Evolutionary conservation across 768 basidiomycete genomes (phyloP), one percentile per base, ranked within the genome.

Genomic region (Naganishia onofrii): DNA sequence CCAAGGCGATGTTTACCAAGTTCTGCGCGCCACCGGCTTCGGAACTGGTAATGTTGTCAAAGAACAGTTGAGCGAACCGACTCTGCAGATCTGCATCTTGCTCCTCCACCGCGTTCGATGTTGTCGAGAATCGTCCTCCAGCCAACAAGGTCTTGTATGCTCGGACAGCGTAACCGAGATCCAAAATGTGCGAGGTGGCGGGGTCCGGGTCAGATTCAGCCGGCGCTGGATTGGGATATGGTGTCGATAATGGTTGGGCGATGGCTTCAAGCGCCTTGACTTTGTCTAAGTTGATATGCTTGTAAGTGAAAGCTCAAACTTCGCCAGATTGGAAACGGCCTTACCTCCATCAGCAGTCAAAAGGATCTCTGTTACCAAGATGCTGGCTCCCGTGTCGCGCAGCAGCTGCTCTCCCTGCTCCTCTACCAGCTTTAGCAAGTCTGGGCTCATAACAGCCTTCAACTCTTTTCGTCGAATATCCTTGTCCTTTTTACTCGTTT

Each of bases 141-240:
- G 94, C 92, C 0, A 96, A 84, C 7, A 96, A 86, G 7, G 87
- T 88, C 79, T 96, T 96, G 85, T 92, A 94, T 58, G 93, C 77
- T 48, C 93, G 85, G 3, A 90, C 89, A 0, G 89, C 86, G 74
- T 92, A 91, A 0, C 92, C 87, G 15, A 93, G 84, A 76, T 94
- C 89, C 69, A 94, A 89, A 19, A 86, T 85, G 80, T 93, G 91
- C 0, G 85, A 84, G 13, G 77, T 78, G 13, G 82, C 70, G 0
- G 83, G 68, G 63, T 87, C 86, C 6, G 83, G 75, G 26, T 73
- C 73, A 5, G 67, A 42, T 5, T 63, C 69, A 55, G 67, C 52
- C 1, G 77, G 70, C 21, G 75, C 67, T 0, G 88, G 87, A 77
- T 89, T 88, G 6, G 87, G 82, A 72, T 82, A 83, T 10, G 81